Evolutionary conservation across 78 protist species (phyloP).

Genomic region (Pigoraptor vietnamica): DNA sequence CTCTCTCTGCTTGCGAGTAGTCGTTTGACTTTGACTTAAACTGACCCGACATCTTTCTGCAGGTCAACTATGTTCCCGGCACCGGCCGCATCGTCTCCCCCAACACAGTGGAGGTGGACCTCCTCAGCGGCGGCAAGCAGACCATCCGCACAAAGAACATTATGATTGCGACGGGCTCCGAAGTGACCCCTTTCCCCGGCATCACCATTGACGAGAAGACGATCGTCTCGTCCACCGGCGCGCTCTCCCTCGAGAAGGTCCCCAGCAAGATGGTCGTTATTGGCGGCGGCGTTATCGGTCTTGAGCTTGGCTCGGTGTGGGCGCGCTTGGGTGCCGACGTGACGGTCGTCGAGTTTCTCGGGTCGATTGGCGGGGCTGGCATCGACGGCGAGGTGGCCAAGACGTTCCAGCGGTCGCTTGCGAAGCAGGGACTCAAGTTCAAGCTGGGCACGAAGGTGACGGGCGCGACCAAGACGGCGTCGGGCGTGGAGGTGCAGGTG

Average conservation of each 20-base stretch:
- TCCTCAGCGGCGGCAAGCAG: slow-evolving; percentile 48
- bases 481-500: slow-evolving; percentile 47
- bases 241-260: slow-evolving; percentile 73
- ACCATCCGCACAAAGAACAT: slow-evolving; percentile 74
- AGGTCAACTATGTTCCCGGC: slow-evolving; percentile 84
- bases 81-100: slow-evolving; percentile 57
- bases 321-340: slow-evolving; percentile 96
- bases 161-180: slow-evolving; percentile 96
- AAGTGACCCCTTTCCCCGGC: slow-evolving; percentile 63
- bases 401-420: slow-evolving; percentile 58
- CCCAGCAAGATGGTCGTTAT: slow-evolving; percentile 92
- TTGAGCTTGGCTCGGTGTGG: slow-evolving; percentile 98
- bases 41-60: background rate
- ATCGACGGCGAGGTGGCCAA: slow-evolving; percentile 71
- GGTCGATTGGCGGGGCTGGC: slow-evolving; percentile 76
- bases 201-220: slow-evolving; percentile 75
- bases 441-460: slow-evolving; percentile 78
- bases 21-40: too few species aligned
- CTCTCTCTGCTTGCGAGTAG: too few species aligned
- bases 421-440: slow-evolving; percentile 85
- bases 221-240: slow-evolving; percentile 95
- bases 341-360: slow-evolving; percentile 94
- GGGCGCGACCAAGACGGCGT: slow-evolving; percentile 1
- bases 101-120: slow-evolving; percentile 53
- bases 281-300: slow-evolving; percentile 99